Evolutionary conservation across 2,329 filamentous ascomycete species (phyloP).

Genomic region (Phialophora chinensis): DNA sequence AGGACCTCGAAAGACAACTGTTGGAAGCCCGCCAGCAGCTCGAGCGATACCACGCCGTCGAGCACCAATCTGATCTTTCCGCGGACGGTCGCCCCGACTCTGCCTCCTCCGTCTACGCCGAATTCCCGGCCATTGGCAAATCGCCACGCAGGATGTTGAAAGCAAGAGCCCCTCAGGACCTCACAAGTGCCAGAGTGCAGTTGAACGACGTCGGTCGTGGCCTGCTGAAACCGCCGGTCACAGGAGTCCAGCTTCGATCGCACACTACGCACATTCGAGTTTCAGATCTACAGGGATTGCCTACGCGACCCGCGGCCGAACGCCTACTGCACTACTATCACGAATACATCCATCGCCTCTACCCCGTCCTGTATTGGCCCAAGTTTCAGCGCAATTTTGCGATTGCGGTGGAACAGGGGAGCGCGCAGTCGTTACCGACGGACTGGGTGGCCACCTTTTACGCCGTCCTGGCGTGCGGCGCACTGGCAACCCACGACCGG

Average conservation of each 20-base stretch:
- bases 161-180: slow-evolving; percentile 68
- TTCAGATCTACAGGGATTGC: slow-evolving; percentile 66
- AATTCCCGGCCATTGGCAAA: slow-evolving; percentile 69
- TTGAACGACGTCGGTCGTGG: slow-evolving; percentile 76
- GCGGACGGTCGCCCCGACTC: slow-evolving; percentile 52
- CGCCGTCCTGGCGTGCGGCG: slow-evolving; percentile 80
- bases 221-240: slow-evolving; percentile 74
- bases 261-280: slow-evolving; percentile 24
- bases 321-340: slow-evolving; percentile 78
- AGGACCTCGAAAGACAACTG: slow-evolving; percentile 93
- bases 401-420: slow-evolving; percentile 71
- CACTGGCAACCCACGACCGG: slow-evolving; percentile 69
- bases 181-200: slow-evolving; percentile 73
- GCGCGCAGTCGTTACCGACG: slow-evolving; percentile 65
- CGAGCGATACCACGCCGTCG: slow-evolving; percentile 70
- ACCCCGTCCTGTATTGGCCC: slow-evolving; percentile 88
- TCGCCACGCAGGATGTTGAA: slow-evolving; percentile 69
- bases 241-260: slow-evolving; percentile 50
- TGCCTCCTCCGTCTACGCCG: slow-evolving; percentile 55
- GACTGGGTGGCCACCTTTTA: slow-evolving; percentile 83
- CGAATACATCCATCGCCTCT: slow-evolving; percentile 75
- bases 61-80: slow-evolving; percentile 57
- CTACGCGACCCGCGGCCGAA: slow-evolving; percentile 72
- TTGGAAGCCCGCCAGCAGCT: slow-evolving; percentile 81
- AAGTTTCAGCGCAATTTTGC: slow-evolving; percentile 79